Evolutionary conservation across 352 stramenopile genomes (phyloP), one percentile per base, ranked within the genome.

Genomic region (Phytopythium helicoides): DNA sequence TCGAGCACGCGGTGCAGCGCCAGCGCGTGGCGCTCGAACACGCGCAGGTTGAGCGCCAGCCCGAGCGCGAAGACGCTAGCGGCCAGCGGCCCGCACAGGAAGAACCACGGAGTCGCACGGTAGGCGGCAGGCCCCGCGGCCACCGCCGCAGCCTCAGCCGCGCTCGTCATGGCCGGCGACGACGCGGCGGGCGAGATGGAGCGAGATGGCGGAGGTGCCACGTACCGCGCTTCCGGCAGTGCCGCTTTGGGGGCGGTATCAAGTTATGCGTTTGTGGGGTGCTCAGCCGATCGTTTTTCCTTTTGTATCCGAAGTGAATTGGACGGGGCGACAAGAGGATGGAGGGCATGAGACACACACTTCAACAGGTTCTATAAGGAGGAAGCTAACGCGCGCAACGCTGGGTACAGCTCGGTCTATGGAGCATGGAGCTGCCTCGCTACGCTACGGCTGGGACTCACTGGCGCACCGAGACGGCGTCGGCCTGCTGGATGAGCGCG

Each of bases 1-100:
- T 86, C 81, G 31, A 92, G 49, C 19, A 89, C 74, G n/a, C 68
- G 68, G 50, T 92, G 76, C 45, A 92, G 60, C 12, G 82, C 73
- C 35, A 90, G 47, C 11, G 66, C 64, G 58, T 89, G 64, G 33
- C 42, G 53, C 50, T 78, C 59, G 53, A 89, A 89, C 15, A 87
- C 66, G 56, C 76, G 56, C 28, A 92, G 36, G 52, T 92, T 90
- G 51, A 54, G 58, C n/a, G 77, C 76, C 15, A 87, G 54, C 3
- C 82, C 82, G 26, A 89, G 54, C 12, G 90, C 47, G 47, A 90
- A 90, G 0, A 73, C 60, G 54, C 79, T 90, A 47, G 86, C 59
- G 12, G 82, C 79, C 18, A 92, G 60, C 47, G 82, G 82, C 3
- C 82, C 81, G 54, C 76, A 87, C 63, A 92, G 72, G 64, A 92